phyloP scores from a whole-genome alignment of 2,329 filamentous ascomycete genomes.

The Fusarium bulbicola region DNA sequence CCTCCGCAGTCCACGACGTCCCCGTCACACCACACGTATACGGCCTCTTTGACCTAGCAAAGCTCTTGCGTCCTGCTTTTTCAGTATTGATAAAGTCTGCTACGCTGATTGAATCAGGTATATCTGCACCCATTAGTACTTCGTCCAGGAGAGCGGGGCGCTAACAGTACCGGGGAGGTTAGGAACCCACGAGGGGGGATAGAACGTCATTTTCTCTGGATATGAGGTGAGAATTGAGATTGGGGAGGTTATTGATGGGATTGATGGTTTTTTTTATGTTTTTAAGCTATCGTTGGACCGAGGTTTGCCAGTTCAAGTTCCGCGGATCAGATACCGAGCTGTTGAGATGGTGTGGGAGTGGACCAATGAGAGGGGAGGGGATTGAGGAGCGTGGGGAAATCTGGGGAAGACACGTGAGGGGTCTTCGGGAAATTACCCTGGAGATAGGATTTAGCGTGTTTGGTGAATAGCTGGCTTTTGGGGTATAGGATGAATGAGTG shows the following conservation, averaged over 20 bases:
- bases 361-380: background rate
- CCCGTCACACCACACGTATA: slow-evolving; percentile 82
- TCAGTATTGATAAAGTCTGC: slow-evolving; percentile 78
- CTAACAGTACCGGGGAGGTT: slow-evolving; percentile 6
- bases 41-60: slow-evolving; percentile 71
- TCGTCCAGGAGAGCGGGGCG: rapidly evolving
- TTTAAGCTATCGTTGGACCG: background rate
- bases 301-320: slow-evolving; percentile 14
- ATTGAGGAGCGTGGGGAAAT: background rate
- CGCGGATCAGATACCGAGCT: slow-evolving; percentile 10
- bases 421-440: background rate
- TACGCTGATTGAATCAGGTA: slow-evolving; percentile 57
- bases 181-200: slow-evolving; percentile 19
- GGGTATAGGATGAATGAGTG: rapidly evolving
- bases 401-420: slow-evolving; percentile 8
- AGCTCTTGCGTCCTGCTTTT: slow-evolving; percentile 55
- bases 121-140: background rate
- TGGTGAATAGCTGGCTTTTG: rapidly evolving
- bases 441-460: background rate
- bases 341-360: background rate
- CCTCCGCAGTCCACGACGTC: slow-evolving; percentile 67
- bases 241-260: background rate
- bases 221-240: rapidly evolving
- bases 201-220: background rate
- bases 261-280: background rate